phyloP scores from a whole-genome alignment of 2,329 filamentous ascomycete genomes.

The Lachnellula hyalina region DNA sequence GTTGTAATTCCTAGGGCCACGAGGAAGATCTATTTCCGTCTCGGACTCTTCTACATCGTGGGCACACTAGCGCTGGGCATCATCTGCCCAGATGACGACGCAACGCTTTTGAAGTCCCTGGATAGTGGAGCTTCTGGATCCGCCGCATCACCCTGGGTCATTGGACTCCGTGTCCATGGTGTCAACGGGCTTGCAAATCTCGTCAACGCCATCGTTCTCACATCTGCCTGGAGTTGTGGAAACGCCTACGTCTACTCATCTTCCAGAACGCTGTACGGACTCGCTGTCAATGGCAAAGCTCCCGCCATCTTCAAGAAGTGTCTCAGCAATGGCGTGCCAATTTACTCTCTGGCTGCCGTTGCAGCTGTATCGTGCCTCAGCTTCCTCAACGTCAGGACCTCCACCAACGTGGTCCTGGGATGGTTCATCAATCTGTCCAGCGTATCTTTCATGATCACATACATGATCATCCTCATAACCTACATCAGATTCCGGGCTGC shows the following conservation, averaged over 20 bases:
- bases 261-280: constrained; percentile 44
- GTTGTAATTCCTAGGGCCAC: constrained; percentile 45
- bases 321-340: constrained; percentile 43
- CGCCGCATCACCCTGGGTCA: constrained; percentile 43
- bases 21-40: constrained; percentile 45
- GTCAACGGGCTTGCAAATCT: constrained; percentile 43
- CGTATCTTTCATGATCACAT: constrained; percentile 42
- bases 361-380: constrained; percentile 39
- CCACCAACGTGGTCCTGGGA: constrained; percentile 41
- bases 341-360: constrained; percentile 38
- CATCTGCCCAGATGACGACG: constrained; percentile 34
- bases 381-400: constrained; percentile 41
- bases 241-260: constrained; percentile 48
- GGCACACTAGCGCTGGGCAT: constrained; percentile 42
- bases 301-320: constrained; percentile 43
- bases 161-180: constrained; percentile 42
- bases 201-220: constrained; percentile 48
- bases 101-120: constrained; percentile 32
- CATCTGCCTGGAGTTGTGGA: constrained; percentile 47
- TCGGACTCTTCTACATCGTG: constrained; percentile 49
- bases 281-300: constrained; percentile 46
- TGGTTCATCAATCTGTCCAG: constrained; percentile 50
- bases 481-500: constrained; percentile 47
- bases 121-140: constrained; percentile 38
- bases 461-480: constrained; percentile 40